Evolutionary conservation across 495 filamentous ascomycete genomes (phyloP).

Genomic region (Pseudoneurospora amorphoporcata): DNA sequence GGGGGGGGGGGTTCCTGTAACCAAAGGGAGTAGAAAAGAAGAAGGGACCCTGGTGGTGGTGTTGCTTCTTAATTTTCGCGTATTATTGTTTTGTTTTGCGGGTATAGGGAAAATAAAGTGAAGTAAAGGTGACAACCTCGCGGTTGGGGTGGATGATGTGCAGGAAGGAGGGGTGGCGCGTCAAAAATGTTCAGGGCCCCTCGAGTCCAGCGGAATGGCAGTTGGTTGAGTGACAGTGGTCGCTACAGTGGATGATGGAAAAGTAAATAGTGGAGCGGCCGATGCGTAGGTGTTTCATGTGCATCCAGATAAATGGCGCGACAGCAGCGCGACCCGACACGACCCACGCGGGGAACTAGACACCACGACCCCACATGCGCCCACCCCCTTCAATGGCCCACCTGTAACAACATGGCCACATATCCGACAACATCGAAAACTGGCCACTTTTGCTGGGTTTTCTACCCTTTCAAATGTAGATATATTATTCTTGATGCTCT

Average conservation of each 20-base stretch:
- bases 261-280: background rate
- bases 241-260: background rate
- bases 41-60: background rate
- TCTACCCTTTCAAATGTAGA: no score
- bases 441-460: no score
- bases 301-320: slow-evolving; percentile 4
- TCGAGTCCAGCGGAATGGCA: background rate
- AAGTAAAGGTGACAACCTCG: background rate
- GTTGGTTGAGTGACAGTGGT: slow-evolving; percentile 1
- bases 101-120: background rate
- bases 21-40: background rate
- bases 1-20: background rate
- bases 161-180: background rate
- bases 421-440: no score
- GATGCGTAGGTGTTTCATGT: background rate
- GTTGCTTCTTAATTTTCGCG: background rate
- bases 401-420: no score
- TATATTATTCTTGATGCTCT: no score
- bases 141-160: slow-evolving; percentile 1
- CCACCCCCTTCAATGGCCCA: no score
- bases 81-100: background rate
- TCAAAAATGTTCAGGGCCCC: background rate
- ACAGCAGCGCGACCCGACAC: slow-evolving; percentile 1
- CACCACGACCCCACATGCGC: no score
- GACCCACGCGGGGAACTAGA: no score